Evolutionary conservation across 1,284 basidiomycete genomes (phyloP), one percentile per base, ranked within the genome.

Genomic region (Ceratorhiza oryzae-sativae): DNA sequence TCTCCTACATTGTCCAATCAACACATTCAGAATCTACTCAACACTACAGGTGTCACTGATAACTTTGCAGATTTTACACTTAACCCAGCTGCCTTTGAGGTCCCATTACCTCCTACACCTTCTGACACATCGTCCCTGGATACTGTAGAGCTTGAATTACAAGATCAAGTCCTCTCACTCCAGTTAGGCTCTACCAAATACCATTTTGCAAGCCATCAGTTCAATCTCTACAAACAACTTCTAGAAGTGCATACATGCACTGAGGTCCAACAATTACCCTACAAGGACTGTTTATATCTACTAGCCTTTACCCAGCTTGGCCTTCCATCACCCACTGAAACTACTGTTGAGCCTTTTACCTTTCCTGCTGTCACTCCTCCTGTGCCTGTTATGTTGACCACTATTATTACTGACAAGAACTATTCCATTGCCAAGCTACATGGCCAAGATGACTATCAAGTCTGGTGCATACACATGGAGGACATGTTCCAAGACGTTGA

Each of bases 401-500:
- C 41, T 18, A 59, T 59, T 27, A 62, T 62, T 27, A 6, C 60
- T 1, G 42, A 62, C 42, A 46, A 30, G 18, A 62, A 62, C 60
- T 62, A 45, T 15, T 62, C 60, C 4, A 67, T 67, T 10, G 8
- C 62, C 1, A 41, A 51, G 12, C 49, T 67, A 6, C 5, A 53
- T 53, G 48, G 62, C 1, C 48, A 51, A 9, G 62, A 67, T 6
- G 30, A 67, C n/a, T 67, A 67, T 27, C 62, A 34, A 6, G 49
- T 67, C 18, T 67, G 46, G 62, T 4, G 34, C 1, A 67, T 53
- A 3, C 62, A 67, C 8, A 67, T 67, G 48, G 46, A 67, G 15
- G 62, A 67, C 48, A 67, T 67, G 46, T 67, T 67, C 36, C 46
- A 67, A 25, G 49, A 67, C 30, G 20, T 53, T 34, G 63, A 67